These are phyloP conservation scores for Amanita pseudoporphyria DNA, from an alignment of 768 basidiomycete genomes.

Conservation along the genomic window DNA sequence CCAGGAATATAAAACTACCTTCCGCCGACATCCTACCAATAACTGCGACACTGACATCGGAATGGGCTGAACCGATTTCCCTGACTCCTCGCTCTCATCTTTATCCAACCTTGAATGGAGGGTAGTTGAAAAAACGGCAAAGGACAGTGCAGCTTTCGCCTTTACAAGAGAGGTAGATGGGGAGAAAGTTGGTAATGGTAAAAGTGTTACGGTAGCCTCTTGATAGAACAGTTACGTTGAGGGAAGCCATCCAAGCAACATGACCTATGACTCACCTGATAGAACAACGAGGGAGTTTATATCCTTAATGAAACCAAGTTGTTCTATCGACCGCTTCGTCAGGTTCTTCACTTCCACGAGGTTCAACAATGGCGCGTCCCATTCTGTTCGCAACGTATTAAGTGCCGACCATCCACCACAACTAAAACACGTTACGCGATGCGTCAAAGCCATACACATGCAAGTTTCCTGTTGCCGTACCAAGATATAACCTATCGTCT, in stretches of 20 bases:
- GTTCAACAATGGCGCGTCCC: constrained; percentile 24
- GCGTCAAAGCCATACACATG: constrained; percentile 40
- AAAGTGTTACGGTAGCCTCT: constrained; percentile 72
- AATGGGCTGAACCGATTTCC: constrained; percentile 33
- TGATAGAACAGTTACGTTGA: constrained; percentile 50
- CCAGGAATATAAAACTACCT: constrained; percentile 80
- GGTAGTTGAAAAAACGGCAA: constrained; percentile 61
- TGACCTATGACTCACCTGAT: constrained; percentile 70
- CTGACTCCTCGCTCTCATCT: constrained; percentile 8
- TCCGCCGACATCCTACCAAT: constrained; percentile 78
- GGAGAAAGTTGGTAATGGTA: constrained; percentile 62
- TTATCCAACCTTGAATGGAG: constrained; percentile 23
- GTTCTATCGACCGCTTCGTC: constrained; percentile 69
- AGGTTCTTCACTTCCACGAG: constrained; percentile 56
- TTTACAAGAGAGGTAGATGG: constrained; percentile 66
- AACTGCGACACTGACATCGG: constrained; percentile 68
- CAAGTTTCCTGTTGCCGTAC: constrained; percentile 47
- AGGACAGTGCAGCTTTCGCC: constrained; percentile 76
- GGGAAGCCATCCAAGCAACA: constrained; percentile 61
- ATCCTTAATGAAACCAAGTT: constrained; percentile 77
- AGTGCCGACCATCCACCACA: not conserved
- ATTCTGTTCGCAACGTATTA: constrained; percentile 14
- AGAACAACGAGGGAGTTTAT: constrained; percentile 80
- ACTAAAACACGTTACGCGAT: constrained; percentile 22
- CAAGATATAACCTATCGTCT: constrained; percentile 57